Conservation (phyloP, 805 yeast species). For the Suhomyces xylopsoci region DNA sequence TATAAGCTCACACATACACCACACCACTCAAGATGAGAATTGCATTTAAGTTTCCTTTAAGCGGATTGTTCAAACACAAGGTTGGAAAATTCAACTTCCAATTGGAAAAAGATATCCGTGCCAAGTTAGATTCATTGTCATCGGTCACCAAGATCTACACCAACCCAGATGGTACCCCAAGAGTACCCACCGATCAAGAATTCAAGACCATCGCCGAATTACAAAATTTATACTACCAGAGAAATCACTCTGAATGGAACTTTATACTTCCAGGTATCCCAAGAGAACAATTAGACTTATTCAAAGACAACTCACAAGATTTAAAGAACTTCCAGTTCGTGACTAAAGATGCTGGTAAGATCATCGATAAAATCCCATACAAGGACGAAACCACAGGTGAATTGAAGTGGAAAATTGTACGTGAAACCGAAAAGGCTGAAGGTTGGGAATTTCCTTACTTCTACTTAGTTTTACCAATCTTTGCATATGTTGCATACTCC, state of each 20-base stretch:
- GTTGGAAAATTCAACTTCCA: conserved; percentile 43
- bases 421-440: conserved; percentile 69
- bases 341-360: conserved; percentile 51
- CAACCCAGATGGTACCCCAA: conserved; percentile 71
- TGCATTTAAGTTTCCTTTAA: conserved; percentile 40
- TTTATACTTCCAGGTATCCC: conserved; percentile 47
- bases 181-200: conserved; percentile 68
- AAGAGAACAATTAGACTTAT: conserved; percentile 52
- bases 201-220: conserved; percentile 70
- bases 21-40: conserved; percentile 30
- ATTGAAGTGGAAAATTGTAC: conserved; percentile 71
- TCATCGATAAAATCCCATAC: conserved; percentile 80
- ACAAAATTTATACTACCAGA: conserved; percentile 54
- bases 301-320: conserved; percentile 58
- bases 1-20: conserved; percentile 2
- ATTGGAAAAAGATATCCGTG: conserved; percentile 61
- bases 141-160: conserved; percentile 64
- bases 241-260: conserved; percentile 54
- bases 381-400: conserved; percentile 77
- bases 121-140: conserved; percentile 59
- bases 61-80: conserved; percentile 36
- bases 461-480: conserved; percentile 68
- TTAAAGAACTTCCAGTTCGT: conserved; percentile 53
- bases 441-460: conserved; percentile 83
- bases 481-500: conserved; percentile 53